These are phyloP conservation scores for Eutrema yunnanense DNA, from an alignment of 345 rosid genomes.

Conservation along the genomic window DNA sequence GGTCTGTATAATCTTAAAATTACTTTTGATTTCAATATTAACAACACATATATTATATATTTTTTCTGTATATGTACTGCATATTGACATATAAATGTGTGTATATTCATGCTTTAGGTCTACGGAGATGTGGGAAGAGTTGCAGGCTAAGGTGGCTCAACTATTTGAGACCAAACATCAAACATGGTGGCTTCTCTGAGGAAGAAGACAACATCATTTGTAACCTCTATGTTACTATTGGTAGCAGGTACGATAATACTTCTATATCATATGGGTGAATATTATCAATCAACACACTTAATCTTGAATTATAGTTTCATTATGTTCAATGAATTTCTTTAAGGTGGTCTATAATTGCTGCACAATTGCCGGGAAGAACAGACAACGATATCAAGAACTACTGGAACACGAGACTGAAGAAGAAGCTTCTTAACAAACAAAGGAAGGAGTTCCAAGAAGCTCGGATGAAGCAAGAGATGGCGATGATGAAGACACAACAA, in stretches of 20 bases:
- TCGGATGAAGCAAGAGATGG: conserved; percentile 42
- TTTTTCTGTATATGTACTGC: not conserved
- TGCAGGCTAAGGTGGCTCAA: conserved; percentile 84
- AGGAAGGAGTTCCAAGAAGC: conserved; percentile 44
- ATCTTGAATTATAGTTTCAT: not conserved
- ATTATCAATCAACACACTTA: not conserved
- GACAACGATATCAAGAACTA: conserved; percentile 81
- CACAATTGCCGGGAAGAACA: conserved; percentile 74
- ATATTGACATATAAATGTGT: not conserved
- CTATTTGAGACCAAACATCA: conserved; percentile 67
- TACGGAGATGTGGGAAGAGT: conserved; percentile 72
- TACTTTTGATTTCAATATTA: not conserved
- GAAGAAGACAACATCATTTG: conserved; percentile 63
- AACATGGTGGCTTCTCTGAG: conserved; percentile 62
- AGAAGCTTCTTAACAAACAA: conserved; percentile 68
- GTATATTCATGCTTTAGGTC: conserved; percentile 32
- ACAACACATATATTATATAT: not conserved
- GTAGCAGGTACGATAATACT: conserved; percentile 48
- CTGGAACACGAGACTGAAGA: conserved; percentile 79
- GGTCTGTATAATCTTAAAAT: not conserved
- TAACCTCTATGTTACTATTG: conserved; percentile 45
- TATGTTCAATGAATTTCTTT: not conserved
- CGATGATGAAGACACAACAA: conserved; percentile 36
- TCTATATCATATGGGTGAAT: not conserved
- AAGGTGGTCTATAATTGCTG: conserved; percentile 88